phyloP scores from a whole-genome alignment of 2,329 filamentous ascomycete genomes.

The Curvularia lunata region DNA sequence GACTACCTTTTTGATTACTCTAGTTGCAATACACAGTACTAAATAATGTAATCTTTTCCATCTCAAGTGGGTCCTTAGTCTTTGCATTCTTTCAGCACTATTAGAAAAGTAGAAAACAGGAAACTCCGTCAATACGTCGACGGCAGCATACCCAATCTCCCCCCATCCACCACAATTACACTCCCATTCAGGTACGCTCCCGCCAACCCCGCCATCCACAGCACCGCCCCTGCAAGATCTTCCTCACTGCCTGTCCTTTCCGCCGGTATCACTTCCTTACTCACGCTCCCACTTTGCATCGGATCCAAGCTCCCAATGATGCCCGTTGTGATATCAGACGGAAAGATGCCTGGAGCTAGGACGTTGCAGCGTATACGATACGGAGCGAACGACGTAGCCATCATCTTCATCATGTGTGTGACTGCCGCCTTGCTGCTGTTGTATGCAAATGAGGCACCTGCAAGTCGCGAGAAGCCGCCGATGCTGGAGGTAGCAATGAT shows the following conservation, averaged over 20 bases:
- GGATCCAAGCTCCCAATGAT: slow-evolving; percentile 14
- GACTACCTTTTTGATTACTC: neutral
- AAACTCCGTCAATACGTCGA: slow-evolving; percentile 56
- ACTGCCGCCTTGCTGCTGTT: slow-evolving; percentile 53
- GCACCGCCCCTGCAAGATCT: slow-evolving; percentile 69
- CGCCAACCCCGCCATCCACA: slow-evolving; percentile 69
- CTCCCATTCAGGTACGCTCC: slow-evolving; percentile 71
- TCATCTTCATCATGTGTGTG: slow-evolving; percentile 58
- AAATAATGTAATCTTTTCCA: too few species aligned
- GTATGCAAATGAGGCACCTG: slow-evolving; percentile 26
- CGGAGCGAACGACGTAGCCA: slow-evolving; percentile 52
- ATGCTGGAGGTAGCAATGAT: slow-evolving; percentile 28
- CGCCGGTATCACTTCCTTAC: slow-evolving; percentile 53
- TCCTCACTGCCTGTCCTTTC: slow-evolving; percentile 65
- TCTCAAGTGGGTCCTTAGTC: too few species aligned
- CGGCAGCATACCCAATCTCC: slow-evolving; percentile 63
- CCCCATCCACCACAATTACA: slow-evolving; percentile 68
- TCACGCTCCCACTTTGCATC: slow-evolving; percentile 5
- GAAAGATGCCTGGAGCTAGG: slow-evolving; percentile 54
- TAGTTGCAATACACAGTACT: too few species aligned
- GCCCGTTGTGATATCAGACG: slow-evolving; percentile 26
- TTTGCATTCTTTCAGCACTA: too few species aligned
- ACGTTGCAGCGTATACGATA: slow-evolving; percentile 58
- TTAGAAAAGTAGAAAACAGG: neutral
- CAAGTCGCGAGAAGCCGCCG: slow-evolving; percentile 12